Evolutionary conservation across 2,329 filamentous ascomycete species (phyloP), one percentile per base, ranked within the genome.

Genomic region (Arachnopeziza araneosa): DNA sequence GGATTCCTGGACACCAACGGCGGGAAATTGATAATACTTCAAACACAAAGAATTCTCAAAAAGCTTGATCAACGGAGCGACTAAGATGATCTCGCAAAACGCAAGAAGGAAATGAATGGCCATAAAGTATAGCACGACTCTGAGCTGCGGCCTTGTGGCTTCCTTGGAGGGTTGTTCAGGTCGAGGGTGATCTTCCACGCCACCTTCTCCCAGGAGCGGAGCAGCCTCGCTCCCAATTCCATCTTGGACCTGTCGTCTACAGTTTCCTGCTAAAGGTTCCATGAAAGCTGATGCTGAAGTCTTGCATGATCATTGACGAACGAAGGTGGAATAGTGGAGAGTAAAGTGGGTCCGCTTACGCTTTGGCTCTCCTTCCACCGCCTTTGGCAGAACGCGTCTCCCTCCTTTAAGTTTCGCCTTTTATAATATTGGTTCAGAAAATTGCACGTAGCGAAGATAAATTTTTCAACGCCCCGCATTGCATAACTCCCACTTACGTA

Each of bases 51-150:
- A 70, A 24, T 66, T 64, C 59, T 72, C 69, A 51, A 69, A 71
- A 3, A 72, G 63, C 30, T 63, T 68, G 14, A 71, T 66, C 10
- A 70, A 50, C 19, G 69, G 70, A 19, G 67, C 69, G 52, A 72
- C 66, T 1, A 71, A 52, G 0, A 72, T 64, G 19, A 70, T 69
- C 55, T 71, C 69, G 50, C 64, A 63, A 44, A 72, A 70, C 8
- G 66, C 68, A 48, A 72, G 60, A 19, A 70, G 58, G 51, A 71
- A 72, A 60, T 71, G 68, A n/a, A 72, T 63, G 9, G 63, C 59
- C 68, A 71, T 71, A 60, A 71, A 70, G 23, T 68, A 70, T 10
- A 69, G 30, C 21, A 70, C 59, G 51, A 66, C 52, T 49, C 30
- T 48, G 26, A 59, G 56, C 12, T 60, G 52, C 30, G 56, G 58